These are phyloP conservation scores for Prunus campanulata DNA, from an alignment of 306 rosid species.

Conservation along the genomic window DNA sequence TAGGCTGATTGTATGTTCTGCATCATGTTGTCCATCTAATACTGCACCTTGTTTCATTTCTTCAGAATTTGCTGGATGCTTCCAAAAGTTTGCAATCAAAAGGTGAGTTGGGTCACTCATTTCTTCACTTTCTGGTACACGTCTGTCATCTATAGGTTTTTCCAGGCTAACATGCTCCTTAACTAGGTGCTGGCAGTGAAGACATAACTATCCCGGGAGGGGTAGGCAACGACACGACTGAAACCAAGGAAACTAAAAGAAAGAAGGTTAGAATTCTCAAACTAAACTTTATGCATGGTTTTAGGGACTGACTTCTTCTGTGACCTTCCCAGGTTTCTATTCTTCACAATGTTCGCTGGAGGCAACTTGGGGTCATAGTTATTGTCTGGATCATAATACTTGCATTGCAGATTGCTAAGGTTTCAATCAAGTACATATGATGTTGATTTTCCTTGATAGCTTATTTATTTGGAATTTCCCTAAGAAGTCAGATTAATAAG, in stretches of 20 bases:
- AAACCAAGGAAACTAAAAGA: conserved; percentile 24
- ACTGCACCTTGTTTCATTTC: not conserved
- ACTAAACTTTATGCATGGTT: not conserved
- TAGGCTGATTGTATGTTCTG: not conserved
- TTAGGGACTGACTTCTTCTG: not conserved
- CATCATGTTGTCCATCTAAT: not conserved
- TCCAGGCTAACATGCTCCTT: not conserved
- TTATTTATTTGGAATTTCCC: conserved; percentile 11
- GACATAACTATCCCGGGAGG: conserved; percentile 44
- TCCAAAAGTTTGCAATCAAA: conserved; percentile 37
- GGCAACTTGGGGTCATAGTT: conserved; percentile 57
- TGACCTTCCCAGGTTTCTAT: conserved; percentile 42
- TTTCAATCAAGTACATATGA: conserved; percentile 2
- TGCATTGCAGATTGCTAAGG: conserved; percentile 63
- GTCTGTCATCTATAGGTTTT: not conserved
- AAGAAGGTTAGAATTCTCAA: conserved; percentile 24
- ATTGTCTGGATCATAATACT: conserved; percentile 67
- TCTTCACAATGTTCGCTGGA: conserved; percentile 54
- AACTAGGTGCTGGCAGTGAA: conserved; percentile 37
- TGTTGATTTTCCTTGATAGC: conserved; percentile 7
- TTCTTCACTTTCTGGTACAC: not conserved
- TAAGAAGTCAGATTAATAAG: not conserved
- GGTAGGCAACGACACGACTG: conserved; percentile 26
- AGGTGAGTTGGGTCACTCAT: conserved; percentile 34
- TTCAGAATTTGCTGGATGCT: conserved; percentile 40